Evolutionary conservation across 306 rosid genomes (phyloP).

Genomic region (Dryas octopetala): DNA sequence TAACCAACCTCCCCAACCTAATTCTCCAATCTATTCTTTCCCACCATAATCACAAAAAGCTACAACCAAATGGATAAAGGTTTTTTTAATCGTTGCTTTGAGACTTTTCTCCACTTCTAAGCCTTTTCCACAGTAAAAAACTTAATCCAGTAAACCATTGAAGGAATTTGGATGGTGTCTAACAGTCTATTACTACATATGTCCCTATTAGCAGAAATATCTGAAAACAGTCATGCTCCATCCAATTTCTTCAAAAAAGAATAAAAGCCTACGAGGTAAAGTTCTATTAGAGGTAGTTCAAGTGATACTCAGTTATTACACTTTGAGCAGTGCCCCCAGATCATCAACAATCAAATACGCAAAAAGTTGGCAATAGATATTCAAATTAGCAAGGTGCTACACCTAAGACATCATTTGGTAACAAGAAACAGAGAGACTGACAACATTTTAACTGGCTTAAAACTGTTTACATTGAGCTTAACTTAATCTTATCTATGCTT

Average conservation of each 20-base stretch:
- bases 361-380: background rate
- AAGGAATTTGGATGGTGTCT: background rate
- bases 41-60: background rate
- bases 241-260: no score
- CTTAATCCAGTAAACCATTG: background rate
- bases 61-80: background rate
- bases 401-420: background rate
- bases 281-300: no score
- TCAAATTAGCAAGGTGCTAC: no score
- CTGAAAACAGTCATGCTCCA: background rate
- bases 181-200: background rate
- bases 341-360: background rate
- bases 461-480: background rate
- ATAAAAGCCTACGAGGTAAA: no score
- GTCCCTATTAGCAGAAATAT: background rate
- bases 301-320: background rate
- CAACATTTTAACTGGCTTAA: background rate
- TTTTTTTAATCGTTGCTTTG: background rate
- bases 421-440: background rate
- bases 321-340: background rate
- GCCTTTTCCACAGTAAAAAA: background rate
- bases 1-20: background rate
- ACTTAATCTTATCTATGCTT: background rate
- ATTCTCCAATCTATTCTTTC: background rate
- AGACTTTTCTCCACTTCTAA: background rate